Conservation (phyloP, 495 filamentous ascomycete genomes). For the Acidiella bohemica region DNA sequence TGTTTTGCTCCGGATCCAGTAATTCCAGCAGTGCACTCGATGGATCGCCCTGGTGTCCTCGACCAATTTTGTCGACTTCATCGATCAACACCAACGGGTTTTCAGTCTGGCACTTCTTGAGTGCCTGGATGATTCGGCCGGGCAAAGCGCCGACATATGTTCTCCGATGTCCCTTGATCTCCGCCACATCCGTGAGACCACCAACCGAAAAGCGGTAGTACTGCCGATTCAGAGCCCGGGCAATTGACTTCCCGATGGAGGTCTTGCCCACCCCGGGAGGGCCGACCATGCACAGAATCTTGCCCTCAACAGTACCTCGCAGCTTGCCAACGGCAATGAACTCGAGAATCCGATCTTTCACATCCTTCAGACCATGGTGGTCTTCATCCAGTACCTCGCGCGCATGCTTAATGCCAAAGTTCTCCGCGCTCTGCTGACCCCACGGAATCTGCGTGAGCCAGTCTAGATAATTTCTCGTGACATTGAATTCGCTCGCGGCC, state of each 20-base stretch:
- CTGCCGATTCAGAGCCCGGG: conserved; percentile 80
- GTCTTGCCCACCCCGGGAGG: conserved; percentile 97
- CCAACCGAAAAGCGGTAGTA: conserved; percentile 98
- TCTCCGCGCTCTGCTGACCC: conserved; percentile 91
- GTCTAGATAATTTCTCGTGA: conserved; percentile 97
- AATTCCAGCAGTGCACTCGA: conserved; percentile 89
- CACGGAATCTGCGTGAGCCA: conserved; percentile 98
- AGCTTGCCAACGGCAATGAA: conserved; percentile 98
- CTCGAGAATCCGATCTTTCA: conserved; percentile 96
- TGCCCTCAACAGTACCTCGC: conserved; percentile 92
- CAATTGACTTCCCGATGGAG: conserved; percentile 96
- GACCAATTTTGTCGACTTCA: conserved; percentile 94
- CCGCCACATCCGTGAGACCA: conserved; percentile 93
- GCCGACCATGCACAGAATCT: conserved; percentile 95
- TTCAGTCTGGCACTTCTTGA: conserved; percentile 98
- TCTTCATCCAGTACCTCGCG: conserved; percentile 89
- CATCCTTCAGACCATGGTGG: conserved; percentile 93
- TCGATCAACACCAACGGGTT: conserved; percentile 96
- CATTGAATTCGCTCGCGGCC: conserved; percentile 94
- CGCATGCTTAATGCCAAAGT: conserved; percentile 86
- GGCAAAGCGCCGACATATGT: conserved; percentile 96
- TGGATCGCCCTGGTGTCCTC: conserved; percentile 90
- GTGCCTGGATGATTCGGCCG: conserved; percentile 89
- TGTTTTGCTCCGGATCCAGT: conserved; percentile 95
- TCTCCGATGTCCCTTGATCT: conserved; percentile 94